Conservation (phyloP, 108 stramenopile species). For the Skeletonema costatum region DNA sequence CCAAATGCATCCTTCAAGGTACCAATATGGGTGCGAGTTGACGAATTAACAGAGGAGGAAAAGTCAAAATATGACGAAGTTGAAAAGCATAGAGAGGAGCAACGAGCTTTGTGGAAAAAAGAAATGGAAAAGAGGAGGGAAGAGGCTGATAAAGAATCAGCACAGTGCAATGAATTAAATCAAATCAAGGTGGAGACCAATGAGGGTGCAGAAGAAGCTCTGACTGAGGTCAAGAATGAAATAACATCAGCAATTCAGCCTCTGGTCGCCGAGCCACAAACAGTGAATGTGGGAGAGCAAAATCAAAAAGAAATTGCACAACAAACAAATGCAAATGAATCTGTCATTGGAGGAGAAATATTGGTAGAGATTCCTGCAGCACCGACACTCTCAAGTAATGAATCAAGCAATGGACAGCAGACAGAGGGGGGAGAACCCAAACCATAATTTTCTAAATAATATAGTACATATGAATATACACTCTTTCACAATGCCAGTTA, state of each 20-base stretch:
- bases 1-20: constrained; percentile 28
- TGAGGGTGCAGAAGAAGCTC: too few relatives aligned
- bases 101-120: constrained; percentile 26
- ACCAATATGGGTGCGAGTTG: constrained; percentile 32
- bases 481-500: too few relatives aligned
- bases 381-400: neutral
- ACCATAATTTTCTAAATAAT: too few relatives aligned
- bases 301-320: neutral
- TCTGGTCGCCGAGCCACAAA: neutral
- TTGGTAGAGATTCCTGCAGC: neutral
- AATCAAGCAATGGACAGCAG: too few relatives aligned
- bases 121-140: constrained; percentile 1
- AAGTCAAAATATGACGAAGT: constrained; percentile 15
- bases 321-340: neutral
- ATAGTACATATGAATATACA: too few relatives aligned
- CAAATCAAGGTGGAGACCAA: too few relatives aligned
- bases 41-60: constrained; percentile 37
- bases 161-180: neutral
- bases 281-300: neutral
- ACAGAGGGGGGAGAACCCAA: too few relatives aligned
- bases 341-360: neutral
- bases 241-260: neutral
- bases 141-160: neutral
- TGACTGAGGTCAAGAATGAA: neutral
- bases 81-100: constrained; percentile 21